phyloP scores from a whole-genome alignment of 805 yeast species.

The Ogataea pini region DNA sequence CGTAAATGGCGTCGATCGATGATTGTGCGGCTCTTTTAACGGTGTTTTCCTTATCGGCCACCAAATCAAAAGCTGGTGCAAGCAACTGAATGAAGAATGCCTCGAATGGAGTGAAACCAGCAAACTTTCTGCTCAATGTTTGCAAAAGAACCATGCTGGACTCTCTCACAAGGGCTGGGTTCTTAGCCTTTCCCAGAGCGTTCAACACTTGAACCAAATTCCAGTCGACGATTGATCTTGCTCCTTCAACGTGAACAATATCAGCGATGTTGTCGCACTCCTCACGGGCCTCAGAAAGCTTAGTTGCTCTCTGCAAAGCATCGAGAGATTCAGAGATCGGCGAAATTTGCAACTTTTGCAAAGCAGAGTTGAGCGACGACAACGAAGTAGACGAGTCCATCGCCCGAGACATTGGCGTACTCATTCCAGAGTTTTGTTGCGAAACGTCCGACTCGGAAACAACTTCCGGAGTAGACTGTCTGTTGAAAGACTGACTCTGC shows the following conservation, averaged over 20 bases:
- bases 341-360: constrained; percentile 60
- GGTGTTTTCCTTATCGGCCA: constrained; percentile 84
- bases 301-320: constrained; percentile 50
- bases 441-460: constrained; percentile 27
- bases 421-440: constrained; percentile 33
- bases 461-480: constrained; percentile 21
- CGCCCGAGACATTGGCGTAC: constrained; percentile 30
- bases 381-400: constrained; percentile 65
- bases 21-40: constrained; percentile 85
- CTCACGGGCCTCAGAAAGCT: constrained; percentile 54
- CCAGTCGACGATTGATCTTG: constrained; percentile 59
- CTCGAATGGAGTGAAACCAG: constrained; percentile 72
- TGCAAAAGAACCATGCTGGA: constrained; percentile 64
- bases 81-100: constrained; percentile 68
- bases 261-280: constrained; percentile 57
- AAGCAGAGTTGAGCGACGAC: constrained; percentile 62
- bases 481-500: constrained; percentile 36
- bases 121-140: constrained; percentile 55
- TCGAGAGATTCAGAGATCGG: constrained; percentile 66
- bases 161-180: constrained; percentile 74
- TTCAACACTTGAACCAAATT: constrained; percentile 60
- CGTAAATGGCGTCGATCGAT: constrained; percentile 69
- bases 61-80: constrained; percentile 63
- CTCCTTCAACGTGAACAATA: constrained; percentile 46
- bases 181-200: constrained; percentile 72